Evolutionary conservation across 345 rosid genomes (phyloP).

Genomic region (Populus nigra): DNA sequence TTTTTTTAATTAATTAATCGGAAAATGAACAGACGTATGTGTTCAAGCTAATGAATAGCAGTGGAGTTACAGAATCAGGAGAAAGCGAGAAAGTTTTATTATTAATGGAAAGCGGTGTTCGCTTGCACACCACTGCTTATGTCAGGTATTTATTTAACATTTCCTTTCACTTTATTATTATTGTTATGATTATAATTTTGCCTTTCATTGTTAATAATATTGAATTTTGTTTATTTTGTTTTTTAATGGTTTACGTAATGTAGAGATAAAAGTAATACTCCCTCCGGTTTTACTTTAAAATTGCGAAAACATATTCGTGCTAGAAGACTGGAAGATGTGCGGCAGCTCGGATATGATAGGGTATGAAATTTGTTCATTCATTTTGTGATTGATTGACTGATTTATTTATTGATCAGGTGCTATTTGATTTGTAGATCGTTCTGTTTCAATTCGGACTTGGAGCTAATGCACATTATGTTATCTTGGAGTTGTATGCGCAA

Average conservation of each 20-base stretch:
- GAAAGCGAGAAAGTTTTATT: constrained; percentile 93
- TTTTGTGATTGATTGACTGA: not conserved
- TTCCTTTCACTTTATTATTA: too few species aligned
- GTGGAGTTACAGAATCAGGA: constrained; percentile 93
- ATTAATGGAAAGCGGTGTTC: constrained; percentile 94
- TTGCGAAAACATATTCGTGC: constrained; percentile 89
- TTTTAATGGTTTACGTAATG: constrained; percentile 7
- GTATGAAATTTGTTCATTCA: constrained; percentile 40
- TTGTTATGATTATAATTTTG: not conserved
- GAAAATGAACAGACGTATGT: constrained; percentile 63
- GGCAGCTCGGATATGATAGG: constrained; percentile 97
- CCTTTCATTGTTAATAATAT: not conserved
- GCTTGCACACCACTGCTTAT: constrained; percentile 87
- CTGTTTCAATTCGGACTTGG: constrained; percentile 95
- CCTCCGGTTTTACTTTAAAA: constrained; percentile 95
- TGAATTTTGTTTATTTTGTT: not conserved
- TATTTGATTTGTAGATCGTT: constrained; percentile 53
- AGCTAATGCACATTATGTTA: constrained; percentile 80
- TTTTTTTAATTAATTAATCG: not conserved
- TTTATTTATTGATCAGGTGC: not conserved
- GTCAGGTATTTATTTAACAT: constrained; percentile 43
- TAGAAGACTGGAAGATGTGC: constrained; percentile 95
- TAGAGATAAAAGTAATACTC: constrained; percentile 96
- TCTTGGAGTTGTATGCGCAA: constrained; percentile 96
- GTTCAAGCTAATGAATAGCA: constrained; percentile 96